Base-by-base conservation (phyloP, 768 basidiomycete species). In the Pholiota conissans region DNA sequence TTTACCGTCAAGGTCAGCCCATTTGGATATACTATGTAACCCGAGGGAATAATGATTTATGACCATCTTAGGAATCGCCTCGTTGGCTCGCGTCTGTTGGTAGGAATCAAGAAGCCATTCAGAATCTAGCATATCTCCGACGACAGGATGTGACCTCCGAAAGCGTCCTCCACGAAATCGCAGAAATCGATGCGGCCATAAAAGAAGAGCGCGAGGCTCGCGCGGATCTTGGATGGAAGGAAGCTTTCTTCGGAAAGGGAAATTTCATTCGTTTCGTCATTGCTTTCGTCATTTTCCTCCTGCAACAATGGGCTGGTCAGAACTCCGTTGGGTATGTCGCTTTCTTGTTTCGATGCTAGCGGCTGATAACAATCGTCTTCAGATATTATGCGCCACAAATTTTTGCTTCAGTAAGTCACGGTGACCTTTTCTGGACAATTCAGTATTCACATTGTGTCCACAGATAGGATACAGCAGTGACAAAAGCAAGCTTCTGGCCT, bases 231-330 rank as follows among this genome's bases (percentile, higher is more conserved):
- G 86, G 89, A 0, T 61, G 79, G 58, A 83, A 77, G 62, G 87
- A 91, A 63, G 89, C 89, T 2, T 89, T 93, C 74, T 75, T 90
- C 34, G 87, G 87, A 16, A 90, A 89, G 66, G 93, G 93, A 45
- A 93, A 93, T 73, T 81, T 84, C 45, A 74, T 87, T 58, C 86
- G 93, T 22, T 94, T 95, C 76, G 74, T 88, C 20, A 91, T 95
- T 64, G 92, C 93, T 1, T 85, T 91, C 63, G 70, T 81, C 26
- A 90, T 92, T 60, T 92, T 93, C 76, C 67, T 89, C 58, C 74
- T 92, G 9, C 92, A 93, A 63, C 90, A 93, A 67, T 92, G 87
- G 87, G 80, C 82, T 48, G 93, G 93, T 1, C 92, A 93, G 68
- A 91, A 94, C 72, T 86, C 87, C 0, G 87, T 93, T 62, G 76